Evolutionary conservation across 331 rosid genomes (phyloP), one percentile per base, ranked within the genome.

Genomic region (Pyracantha coccinea): DNA sequence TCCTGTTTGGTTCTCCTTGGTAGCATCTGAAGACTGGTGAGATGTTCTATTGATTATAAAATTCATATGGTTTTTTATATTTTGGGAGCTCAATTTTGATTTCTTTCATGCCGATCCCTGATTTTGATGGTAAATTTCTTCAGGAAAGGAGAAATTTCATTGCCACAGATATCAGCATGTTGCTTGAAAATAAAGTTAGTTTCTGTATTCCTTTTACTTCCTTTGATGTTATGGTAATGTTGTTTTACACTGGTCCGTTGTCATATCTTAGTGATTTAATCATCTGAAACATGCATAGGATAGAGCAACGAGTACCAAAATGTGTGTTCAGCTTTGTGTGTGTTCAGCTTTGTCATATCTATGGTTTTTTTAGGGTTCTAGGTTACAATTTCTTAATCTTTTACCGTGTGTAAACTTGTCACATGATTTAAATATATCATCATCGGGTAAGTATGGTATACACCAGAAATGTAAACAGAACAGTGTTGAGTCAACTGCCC

Each of bases 1-100:
- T 86, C 88, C 96, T 55, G 90, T 94, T 83, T 94, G 99, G 99
- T 94, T 94, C 85, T 86, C 99, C 20, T 85, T 94, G 77, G 91
- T 92, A 74, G 92, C 99, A 75, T 89, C 96, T 27, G 93, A 94
- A 75, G 95, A 92, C 74, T 81, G 93, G 99, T 94, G 84, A 83
- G 85, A 57, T 66, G 25, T 52, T 38, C 44, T 44, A 55, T 52
- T 75, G 71, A 60, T 47, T 52, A 16, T 61, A 21, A 45, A 67
- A 11, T 73, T 59, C 54, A 55, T 45, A 13, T 68, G 31, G 21
- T 35, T 25, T 59, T 47, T 53, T 19, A 27, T 61, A 77, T 77
- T 8, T 72, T 23, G 38, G 44, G 75, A 16, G 53, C 69, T 82
- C 38, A n/a, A 75, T 44, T 64, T 71, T 64, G 45, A 21, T 73